Conservation (phyloP, 805 yeast genomes). For the Priceomyces haplophilus region DNA sequence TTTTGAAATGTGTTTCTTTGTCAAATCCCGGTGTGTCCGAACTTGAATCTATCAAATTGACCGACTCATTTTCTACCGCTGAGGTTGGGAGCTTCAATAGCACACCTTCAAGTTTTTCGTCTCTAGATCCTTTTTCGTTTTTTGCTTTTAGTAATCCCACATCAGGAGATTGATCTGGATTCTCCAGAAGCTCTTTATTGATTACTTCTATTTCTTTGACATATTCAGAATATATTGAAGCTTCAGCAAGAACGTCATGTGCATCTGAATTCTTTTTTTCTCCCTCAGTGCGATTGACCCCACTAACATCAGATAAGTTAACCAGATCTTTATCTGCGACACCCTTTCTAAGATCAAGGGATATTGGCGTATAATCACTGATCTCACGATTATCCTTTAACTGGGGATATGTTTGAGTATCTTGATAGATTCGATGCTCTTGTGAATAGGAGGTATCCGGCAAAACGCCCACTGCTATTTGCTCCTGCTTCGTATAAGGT, state of each 20-base stretch:
- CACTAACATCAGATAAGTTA: not conserved
- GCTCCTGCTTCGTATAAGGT: no score
- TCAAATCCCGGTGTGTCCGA: no score
- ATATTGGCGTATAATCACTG: no score
- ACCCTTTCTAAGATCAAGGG: no score
- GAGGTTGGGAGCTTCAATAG: not conserved
- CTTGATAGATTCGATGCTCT: no score
- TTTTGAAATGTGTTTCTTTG: no score
- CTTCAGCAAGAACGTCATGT: not conserved
- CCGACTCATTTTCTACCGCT: no score
- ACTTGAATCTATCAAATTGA: no score
- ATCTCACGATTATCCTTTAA: no score
- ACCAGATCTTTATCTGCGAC: not conserved
- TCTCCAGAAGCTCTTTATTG: slow-evolving; percentile 11
- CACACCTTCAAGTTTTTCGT: not conserved
- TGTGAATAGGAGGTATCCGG: no score
- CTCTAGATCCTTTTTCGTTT: not conserved
- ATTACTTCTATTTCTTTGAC: slow-evolving; percentile 18
- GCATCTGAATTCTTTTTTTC: not conserved
- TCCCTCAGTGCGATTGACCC: not conserved
- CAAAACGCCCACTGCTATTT: no score
- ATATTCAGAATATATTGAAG: slow-evolving; percentile 10
- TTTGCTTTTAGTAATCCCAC: not conserved
- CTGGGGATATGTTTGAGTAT: no score
- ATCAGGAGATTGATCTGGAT: not conserved